These are phyloP conservation scores for Xylariales sp. DNA, from an alignment of 2,329 filamentous ascomycete genomes.

Conservation along the genomic window DNA sequence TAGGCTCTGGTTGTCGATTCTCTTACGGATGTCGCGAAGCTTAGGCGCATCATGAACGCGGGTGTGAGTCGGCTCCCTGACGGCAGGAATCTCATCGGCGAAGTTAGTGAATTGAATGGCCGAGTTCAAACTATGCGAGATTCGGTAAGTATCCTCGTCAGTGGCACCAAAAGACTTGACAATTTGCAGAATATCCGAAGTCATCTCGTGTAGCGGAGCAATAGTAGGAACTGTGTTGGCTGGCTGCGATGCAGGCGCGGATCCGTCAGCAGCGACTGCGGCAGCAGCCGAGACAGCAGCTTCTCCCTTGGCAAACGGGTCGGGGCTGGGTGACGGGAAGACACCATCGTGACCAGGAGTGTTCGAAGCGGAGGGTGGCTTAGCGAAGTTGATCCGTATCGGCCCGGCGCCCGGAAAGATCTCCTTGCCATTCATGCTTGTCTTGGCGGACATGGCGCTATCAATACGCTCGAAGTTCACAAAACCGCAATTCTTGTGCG, in stretches of 20 bases:
- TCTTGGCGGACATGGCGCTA: slow-evolving; percentile 84
- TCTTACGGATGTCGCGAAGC: slow-evolving; percentile 91
- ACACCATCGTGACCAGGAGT: slow-evolving; percentile 84
- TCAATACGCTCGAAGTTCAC: slow-evolving; percentile 94
- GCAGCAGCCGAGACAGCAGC: slow-evolving; percentile 37
- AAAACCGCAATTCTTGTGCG: slow-evolving; percentile 98
- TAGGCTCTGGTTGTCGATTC: slow-evolving; percentile 91
- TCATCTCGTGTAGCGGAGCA: slow-evolving; percentile 71
- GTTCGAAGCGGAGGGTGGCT: slow-evolving; percentile 83
- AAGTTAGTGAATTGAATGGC: slow-evolving; percentile 72
- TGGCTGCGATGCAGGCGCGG: slow-evolving; percentile 28
- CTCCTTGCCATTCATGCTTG: slow-evolving; percentile 88
- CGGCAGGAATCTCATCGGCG: slow-evolving; percentile 78
- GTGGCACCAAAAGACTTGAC: slow-evolving; percentile 83
- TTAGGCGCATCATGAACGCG: slow-evolving; percentile 91
- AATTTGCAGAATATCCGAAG: slow-evolving; percentile 78
- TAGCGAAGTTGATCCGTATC: slow-evolving; percentile 94
- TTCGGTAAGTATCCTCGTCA: slow-evolving; percentile 69
- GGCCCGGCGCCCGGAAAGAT: slow-evolving; percentile 96
- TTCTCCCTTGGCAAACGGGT: slow-evolving; percentile 64
- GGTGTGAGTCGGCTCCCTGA: slow-evolving; percentile 83
- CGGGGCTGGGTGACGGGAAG: slow-evolving; percentile 88
- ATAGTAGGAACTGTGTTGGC: slow-evolving; percentile 55
- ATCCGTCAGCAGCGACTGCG: slow-evolving; percentile 33
- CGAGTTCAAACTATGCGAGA: slow-evolving; percentile 67